Evolutionary conservation across 495 filamentous ascomycete species (phyloP).

Genomic region (Hypoxylon perforatum): DNA sequence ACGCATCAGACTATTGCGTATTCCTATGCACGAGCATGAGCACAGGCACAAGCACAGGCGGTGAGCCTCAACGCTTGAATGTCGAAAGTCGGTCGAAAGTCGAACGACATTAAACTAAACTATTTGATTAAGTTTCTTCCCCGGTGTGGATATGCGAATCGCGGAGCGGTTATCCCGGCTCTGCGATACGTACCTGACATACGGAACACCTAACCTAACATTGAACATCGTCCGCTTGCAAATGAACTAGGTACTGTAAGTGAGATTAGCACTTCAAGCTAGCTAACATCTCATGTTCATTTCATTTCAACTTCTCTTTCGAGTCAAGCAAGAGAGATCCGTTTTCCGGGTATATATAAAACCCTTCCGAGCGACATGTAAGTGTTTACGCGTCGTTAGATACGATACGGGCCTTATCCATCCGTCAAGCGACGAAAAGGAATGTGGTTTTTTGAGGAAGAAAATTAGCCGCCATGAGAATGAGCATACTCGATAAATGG

Average conservation of each 20-base stretch:
- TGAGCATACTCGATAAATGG: slow-evolving; percentile 12
- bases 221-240: not conserved
- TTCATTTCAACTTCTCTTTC: slow-evolving; percentile 8
- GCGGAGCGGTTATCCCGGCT: no score
- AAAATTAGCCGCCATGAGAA: slow-evolving; percentile 38
- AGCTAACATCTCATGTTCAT: slow-evolving; percentile 2
- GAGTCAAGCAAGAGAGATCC: slow-evolving; percentile 3
- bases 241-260: slow-evolving; percentile 7
- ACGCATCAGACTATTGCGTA: not conserved
- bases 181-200: no score
- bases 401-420: slow-evolving; percentile 25
- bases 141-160: no score
- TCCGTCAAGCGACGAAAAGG: slow-evolving; percentile 38
- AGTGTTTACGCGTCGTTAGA: slow-evolving; percentile 28
- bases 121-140: no score
- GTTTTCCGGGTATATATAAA: not conserved
- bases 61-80: not conserved
- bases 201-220: no score
- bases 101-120: no score
- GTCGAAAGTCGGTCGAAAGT: not conserved
- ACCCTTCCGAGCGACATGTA: not conserved
- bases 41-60: not conserved
- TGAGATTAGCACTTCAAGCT: not conserved
- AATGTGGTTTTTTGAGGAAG: slow-evolving; percentile 11
- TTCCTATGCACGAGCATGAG: not conserved